A percentile compares a stretch with the other conserved stretches of the same genome.
phyloP scores from a whole-genome alignment of 2,329 filamentous ascomycete genomes.

The Sporothrix variecibatus region DNA sequence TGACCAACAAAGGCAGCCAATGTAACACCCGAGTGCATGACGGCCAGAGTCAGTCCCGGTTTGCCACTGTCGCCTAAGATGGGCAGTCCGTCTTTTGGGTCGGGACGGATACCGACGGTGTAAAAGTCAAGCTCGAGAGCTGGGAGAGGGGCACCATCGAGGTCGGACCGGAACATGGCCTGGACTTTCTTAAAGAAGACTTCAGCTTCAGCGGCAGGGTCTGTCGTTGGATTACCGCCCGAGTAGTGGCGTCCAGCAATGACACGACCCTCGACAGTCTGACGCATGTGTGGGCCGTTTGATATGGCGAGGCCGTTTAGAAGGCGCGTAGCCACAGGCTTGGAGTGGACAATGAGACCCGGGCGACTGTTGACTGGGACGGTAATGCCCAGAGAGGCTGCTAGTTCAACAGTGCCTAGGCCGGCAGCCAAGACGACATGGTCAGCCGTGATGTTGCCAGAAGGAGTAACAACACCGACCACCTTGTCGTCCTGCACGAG shows the following conservation, averaged over 20 bases:
- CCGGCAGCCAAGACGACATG: constrained; percentile 39
- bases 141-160: constrained; percentile 12
- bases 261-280: constrained; percentile 37
- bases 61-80: constrained; percentile 36
- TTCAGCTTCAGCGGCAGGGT: constrained; percentile 32
- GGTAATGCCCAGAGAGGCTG: constrained; percentile 33
- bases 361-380: constrained; percentile 34
- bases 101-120: constrained; percentile 36
- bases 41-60: constrained; percentile 36
- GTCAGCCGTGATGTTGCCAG: constrained; percentile 30
- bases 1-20: constrained; percentile 35
- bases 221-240: constrained; percentile 27
- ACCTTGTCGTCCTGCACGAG: constrained; percentile 29
- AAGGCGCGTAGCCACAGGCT: constrained; percentile 31
- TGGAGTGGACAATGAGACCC: constrained; percentile 38
- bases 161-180: constrained; percentile 26
- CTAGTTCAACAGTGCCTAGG: constrained; percentile 35
- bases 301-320: constrained; percentile 34
- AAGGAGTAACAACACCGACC: constrained; percentile 31
- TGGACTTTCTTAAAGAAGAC: constrained; percentile 33
- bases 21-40: constrained; percentile 39
- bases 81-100: constrained; percentile 36
- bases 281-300: constrained; percentile 36
- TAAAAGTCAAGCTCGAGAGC: constrained; percentile 36
- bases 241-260: constrained; percentile 34